Conservation (phyloP, 768 basidiomycete genomes). For the Mycena amicta region DNA sequence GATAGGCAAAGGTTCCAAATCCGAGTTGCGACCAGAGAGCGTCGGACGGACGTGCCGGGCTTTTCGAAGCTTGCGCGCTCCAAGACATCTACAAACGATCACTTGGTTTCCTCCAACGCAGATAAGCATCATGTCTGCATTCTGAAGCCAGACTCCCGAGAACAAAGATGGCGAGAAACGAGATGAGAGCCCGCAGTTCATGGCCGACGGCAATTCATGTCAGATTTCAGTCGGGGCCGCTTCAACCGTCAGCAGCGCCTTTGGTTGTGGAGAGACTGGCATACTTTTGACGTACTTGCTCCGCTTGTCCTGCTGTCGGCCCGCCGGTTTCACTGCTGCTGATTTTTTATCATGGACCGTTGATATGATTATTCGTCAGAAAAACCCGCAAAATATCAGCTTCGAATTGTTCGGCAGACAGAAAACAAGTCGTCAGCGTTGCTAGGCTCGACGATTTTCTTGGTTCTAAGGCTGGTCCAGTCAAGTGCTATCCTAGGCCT, state of each 20-base stretch:
- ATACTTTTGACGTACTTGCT: too few relatives aligned
- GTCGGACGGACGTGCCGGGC: background rate
- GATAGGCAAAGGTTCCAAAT: too few relatives aligned
- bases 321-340: too few relatives aligned
- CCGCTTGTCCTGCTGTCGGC: background rate
- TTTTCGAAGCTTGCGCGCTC: background rate
- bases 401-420: conserved; percentile 17
- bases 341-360: conserved; percentile 1
- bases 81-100: background rate
- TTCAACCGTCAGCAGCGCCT: conserved; percentile 5
- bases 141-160: background rate
- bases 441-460: too few relatives aligned
- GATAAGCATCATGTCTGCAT: background rate
- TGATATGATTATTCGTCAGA: background rate
- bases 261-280: background rate
- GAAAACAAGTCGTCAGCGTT: conserved; percentile 2
- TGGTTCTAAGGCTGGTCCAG: too few relatives aligned
- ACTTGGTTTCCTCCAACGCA: background rate
- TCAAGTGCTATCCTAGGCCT: background rate
- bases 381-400: conserved; percentile 11
- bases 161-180: background rate
- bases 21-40: too few relatives aligned
- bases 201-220: too few relatives aligned
- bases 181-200: background rate
- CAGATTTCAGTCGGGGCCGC: background rate